These are phyloP conservation scores for Hypsizygus ulmarius DNA, from an alignment of 1,284 basidiomycete genomes.

Conservation along the genomic window DNA sequence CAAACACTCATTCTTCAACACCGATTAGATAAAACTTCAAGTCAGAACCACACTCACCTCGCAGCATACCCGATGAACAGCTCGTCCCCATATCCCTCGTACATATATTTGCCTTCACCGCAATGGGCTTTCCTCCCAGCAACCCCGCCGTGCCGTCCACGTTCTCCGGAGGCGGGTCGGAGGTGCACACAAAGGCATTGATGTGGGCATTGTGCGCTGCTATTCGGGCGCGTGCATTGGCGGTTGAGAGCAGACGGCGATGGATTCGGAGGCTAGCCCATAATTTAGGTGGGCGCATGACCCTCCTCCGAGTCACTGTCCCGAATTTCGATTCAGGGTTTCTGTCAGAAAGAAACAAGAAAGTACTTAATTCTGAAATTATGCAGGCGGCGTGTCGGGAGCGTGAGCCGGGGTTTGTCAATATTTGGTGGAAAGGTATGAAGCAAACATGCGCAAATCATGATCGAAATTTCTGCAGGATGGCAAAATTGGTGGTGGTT, in stretches of 20 bases:
- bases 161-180: conserved; percentile 6
- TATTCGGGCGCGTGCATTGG: conserved; percentile 28
- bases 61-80: conserved; percentile 76
- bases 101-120: conserved; percentile 87
- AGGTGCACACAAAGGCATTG: conserved; percentile 51
- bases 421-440: no score
- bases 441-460: no score
- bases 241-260: background rate
- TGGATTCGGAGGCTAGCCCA: background rate
- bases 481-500: no score
- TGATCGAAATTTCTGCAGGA: no score
- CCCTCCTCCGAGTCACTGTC: background rate
- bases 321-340: no score
- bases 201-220: conserved; percentile 36
- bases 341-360: no score
- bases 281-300: background rate
- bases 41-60: conserved; percentile 39
- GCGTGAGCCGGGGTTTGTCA: no score
- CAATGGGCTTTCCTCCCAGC: conserved; percentile 46
- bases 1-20: background rate
- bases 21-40: background rate
- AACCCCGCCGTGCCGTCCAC: background rate
- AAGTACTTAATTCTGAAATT: no score
- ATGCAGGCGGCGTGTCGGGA: no score
- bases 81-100: conserved; percentile 69